Conservation (phyloP, 2,329 filamentous ascomycete genomes). For the Alternaria hordeiaustralica region DNA sequence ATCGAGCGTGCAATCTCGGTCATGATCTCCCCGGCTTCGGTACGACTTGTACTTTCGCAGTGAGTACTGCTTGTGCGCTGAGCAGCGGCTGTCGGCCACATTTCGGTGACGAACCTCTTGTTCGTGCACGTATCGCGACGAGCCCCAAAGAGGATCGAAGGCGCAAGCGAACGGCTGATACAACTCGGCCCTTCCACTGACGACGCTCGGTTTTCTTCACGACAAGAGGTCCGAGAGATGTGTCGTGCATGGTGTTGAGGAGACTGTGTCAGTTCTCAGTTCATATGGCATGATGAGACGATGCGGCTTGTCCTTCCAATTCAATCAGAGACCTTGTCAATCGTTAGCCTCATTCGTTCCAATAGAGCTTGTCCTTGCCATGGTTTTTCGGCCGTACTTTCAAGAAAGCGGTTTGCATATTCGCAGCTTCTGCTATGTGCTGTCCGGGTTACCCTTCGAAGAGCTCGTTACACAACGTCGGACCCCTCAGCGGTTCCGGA, state of each 20-base stretch:
- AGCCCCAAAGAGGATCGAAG: not conserved
- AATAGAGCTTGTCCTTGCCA: not conserved
- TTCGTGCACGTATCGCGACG: constrained; percentile 1
- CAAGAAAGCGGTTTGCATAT: not conserved
- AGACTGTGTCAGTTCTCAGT: not conserved
- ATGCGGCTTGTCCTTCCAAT: not conserved
- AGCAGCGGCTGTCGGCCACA: not conserved
- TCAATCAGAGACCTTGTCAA: constrained; percentile 1
- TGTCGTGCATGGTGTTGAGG: not conserved
- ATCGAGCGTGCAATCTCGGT: constrained; percentile 6
- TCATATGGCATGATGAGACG: not conserved
- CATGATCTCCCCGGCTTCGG: not conserved
- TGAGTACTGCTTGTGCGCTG: not conserved
- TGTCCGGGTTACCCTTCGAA: not conserved
- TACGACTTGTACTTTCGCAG: not conserved
- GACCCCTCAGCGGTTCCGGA: constrained; percentile 1
- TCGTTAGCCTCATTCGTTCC: not conserved
- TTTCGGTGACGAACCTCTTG: not conserved
- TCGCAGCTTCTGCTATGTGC: not conserved
- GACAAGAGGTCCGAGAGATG: not conserved
- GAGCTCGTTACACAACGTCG: not conserved
- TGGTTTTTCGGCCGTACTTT: not conserved
- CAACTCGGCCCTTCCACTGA: constrained; percentile 4
- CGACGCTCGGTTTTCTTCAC: not conserved
- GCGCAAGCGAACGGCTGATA: constrained; percentile 1